These are phyloP conservation scores for Taphrina betulina DNA, from an alignment of 1,139 yeast species.

Conservation along the genomic window DNA sequence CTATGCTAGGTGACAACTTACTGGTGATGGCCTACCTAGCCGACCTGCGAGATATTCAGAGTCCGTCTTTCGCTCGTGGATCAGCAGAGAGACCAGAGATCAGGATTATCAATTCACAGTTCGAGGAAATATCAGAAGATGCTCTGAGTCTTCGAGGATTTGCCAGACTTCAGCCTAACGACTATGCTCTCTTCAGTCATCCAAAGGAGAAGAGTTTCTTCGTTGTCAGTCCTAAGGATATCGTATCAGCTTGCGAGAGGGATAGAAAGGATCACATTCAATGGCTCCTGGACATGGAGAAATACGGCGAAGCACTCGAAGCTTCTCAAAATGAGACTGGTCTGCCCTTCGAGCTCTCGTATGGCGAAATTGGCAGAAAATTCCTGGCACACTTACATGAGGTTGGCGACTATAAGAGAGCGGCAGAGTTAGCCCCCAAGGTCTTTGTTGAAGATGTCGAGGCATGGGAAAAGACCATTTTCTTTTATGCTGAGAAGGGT, in stretches of 20 bases:
- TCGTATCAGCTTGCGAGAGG: conserved; percentile 69
- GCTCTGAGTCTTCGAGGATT: conserved; percentile 66
- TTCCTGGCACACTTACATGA: conserved; percentile 60
- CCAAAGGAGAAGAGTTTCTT: conserved; percentile 52
- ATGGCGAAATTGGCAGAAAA: conserved; percentile 53
- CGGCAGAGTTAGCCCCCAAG: conserved; percentile 53
- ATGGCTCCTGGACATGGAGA: conserved; percentile 64
- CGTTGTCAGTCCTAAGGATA: conserved; percentile 78
- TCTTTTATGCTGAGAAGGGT: conserved; percentile 54
- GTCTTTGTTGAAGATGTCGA: conserved; percentile 45
- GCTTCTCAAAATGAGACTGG: conserved; percentile 60
- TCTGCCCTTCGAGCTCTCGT: conserved; percentile 53
- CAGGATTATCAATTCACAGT: conserved; percentile 60
- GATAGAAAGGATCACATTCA: conserved; percentile 64
- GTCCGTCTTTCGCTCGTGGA: conserved; percentile 34
- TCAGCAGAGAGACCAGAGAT: conserved; percentile 59
- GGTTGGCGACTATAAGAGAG: conserved; percentile 57
- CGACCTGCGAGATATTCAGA: conserved; percentile 36
- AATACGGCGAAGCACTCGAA: conserved; percentile 71
- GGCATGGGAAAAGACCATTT: conserved; percentile 71
- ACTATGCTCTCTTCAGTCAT: conserved; percentile 58
- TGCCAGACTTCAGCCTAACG: conserved; percentile 70
- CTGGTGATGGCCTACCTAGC: conserved; percentile 53
- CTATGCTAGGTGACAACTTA: conserved; percentile 65
- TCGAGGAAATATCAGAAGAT: conserved; percentile 79